A percentile compares a stretch with the other conserved stretches of the same genome.
These are phyloP conservation scores for Hydrangea macrophylla DNA, from an alignment of 148 eudicot species.

Conservation along the genomic window DNA sequence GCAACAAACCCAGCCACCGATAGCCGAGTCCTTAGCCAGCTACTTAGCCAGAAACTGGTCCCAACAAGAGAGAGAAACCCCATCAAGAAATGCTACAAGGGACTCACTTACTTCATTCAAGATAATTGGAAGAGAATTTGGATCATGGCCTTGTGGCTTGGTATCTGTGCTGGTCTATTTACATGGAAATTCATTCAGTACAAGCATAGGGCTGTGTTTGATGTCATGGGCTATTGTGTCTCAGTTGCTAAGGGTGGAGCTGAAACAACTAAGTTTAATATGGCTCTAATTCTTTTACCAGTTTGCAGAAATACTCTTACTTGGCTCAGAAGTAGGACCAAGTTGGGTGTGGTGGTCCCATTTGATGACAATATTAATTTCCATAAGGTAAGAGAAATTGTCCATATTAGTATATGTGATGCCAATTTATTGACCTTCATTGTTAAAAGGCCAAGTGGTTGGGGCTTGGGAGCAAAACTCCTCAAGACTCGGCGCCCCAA, in stretches of 20 bases:
- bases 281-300: slow-evolving; percentile 56
- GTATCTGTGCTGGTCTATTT: slow-evolving; percentile 46
- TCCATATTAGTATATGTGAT: neutral
- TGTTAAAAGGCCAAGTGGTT: too few relatives aligned
- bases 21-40: slow-evolving; percentile 40
- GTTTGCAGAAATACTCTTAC: slow-evolving; percentile 59
- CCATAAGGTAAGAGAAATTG: slow-evolving; percentile 28
- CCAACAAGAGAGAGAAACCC: slow-evolving; percentile 52
- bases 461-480: too few relatives aligned
- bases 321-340: slow-evolving; percentile 43
- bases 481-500: too few relatives aligned
- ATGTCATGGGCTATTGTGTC: slow-evolving; percentile 61
- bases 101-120: slow-evolving; percentile 33
- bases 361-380: slow-evolving; percentile 58
- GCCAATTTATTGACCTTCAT: too few relatives aligned
- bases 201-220: slow-evolving; percentile 39
- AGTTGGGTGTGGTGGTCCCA: slow-evolving; percentile 41
- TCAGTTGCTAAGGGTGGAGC: slow-evolving; percentile 52
- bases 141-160: slow-evolving; percentile 48
- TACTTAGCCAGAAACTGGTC: slow-evolving; percentile 46
- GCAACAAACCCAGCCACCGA: slow-evolving; percentile 36
- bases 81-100: slow-evolving; percentile 27
- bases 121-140: slow-evolving; percentile 62
- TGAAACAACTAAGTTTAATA: slow-evolving; percentile 56
- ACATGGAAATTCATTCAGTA: slow-evolving; percentile 54